Conservation (phyloP, 2,329 filamentous ascomycete genomes). For the Chalaropsis thielavioides region DNA sequence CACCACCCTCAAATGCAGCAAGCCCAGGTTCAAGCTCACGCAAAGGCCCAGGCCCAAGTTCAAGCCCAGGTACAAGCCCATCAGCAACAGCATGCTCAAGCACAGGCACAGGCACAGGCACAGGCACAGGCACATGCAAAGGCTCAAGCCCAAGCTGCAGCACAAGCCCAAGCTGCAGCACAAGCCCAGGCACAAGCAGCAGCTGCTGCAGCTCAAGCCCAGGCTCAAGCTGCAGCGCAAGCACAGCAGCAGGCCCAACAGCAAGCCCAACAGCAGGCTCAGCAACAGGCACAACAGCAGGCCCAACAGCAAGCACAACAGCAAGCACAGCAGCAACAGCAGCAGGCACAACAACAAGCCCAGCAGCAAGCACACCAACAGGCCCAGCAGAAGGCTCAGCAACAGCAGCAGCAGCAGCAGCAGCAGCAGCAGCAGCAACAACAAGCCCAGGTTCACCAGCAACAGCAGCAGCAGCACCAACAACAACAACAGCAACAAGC, state of each 20-base stretch:
- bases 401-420: slow-evolving; percentile 20
- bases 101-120: slow-evolving; percentile 18
- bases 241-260: slow-evolving; percentile 21
- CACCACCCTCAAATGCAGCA: slow-evolving; percentile 17
- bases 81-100: slow-evolving; percentile 20
- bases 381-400: slow-evolving; percentile 22
- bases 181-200: slow-evolving; percentile 16
- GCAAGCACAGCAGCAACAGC: slow-evolving; percentile 14
- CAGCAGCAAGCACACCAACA: slow-evolving; percentile 20
- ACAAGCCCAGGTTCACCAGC: slow-evolving; percentile 12
- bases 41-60: slow-evolving; percentile 12
- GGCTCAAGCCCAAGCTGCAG: slow-evolving; percentile 7
- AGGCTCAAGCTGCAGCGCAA: slow-evolving; percentile 24
- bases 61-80: slow-evolving; percentile 14
- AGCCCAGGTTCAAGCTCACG: slow-evolving; percentile 8
- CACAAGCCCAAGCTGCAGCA: slow-evolving; percentile 12
- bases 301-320: slow-evolving; percentile 15
- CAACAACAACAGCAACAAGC: slow-evolving; percentile 21
- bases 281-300: slow-evolving; percentile 13
- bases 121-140: slow-evolving; percentile 9
- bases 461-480: slow-evolving; percentile 17
- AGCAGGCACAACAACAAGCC: neutral
- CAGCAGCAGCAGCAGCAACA: slow-evolving; percentile 20
- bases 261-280: neutral
- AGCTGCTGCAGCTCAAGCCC: slow-evolving; percentile 21